Conservation (phyloP, 148 eudicot genomes). For the Euryodendron excelsum region DNA sequence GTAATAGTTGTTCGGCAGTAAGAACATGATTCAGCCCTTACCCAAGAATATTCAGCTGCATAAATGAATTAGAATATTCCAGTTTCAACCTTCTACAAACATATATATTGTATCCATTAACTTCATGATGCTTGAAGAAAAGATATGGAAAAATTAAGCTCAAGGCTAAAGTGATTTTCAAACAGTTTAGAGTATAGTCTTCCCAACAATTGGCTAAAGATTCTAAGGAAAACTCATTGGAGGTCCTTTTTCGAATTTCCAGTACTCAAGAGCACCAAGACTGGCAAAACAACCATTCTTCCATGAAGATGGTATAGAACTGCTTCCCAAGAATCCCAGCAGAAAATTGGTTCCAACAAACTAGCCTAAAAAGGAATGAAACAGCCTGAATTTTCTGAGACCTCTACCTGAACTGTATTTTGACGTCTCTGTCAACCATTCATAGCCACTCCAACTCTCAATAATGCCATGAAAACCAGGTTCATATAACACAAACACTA, state of each 20-base stretch:
- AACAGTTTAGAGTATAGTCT: neutral
- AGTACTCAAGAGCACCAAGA: neutral
- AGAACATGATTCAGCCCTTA: neutral
- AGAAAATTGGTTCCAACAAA: neutral
- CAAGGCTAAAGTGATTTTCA: neutral
- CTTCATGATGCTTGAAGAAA: neutral
- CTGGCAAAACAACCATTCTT: neutral
- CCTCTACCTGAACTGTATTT: neutral
- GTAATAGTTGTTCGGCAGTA: neutral
- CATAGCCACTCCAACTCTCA: neutral
- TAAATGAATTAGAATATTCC: neutral
- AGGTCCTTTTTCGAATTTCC: neutral
- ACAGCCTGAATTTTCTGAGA: neutral
- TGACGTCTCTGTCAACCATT: slow-evolving; percentile 1
- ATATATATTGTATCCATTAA: neutral
- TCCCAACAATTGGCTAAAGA: neutral
- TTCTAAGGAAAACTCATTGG: neutral
- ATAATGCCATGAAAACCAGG: neutral
- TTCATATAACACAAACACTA: neutral
- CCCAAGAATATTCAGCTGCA: neutral
- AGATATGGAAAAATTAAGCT: neutral
- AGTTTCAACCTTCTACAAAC: too few species aligned
- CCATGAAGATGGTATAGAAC: neutral
- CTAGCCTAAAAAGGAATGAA: slow-evolving; percentile 4
- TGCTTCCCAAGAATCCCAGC: neutral